These are phyloP conservation scores for Cryptococcus sp. DNA, from an alignment of 1,284 basidiomycete genomes.

Conservation along the genomic window DNA sequence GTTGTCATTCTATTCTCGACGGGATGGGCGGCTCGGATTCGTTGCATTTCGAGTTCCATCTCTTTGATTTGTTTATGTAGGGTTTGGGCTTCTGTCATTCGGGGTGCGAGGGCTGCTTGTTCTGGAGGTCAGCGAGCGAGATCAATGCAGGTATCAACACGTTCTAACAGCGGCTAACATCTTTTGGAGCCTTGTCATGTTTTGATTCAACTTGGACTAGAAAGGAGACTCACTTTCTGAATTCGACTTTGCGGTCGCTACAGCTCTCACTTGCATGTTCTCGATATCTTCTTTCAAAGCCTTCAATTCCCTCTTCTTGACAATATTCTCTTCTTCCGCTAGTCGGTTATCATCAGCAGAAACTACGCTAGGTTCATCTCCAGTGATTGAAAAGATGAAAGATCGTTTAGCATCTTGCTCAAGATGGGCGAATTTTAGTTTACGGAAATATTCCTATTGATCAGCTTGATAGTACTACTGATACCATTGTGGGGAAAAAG, in stretches of 20 bases:
- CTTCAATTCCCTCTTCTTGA: conserved; percentile 64
- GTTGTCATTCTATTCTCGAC: conserved; percentile 63
- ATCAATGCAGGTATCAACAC: too few relatives aligned
- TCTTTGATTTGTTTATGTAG: conserved; percentile 72
- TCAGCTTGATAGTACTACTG: neutral
- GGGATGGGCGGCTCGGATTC: conserved; percentile 71
- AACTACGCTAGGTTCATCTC: conserved; percentile 67
- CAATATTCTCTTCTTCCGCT: conserved; percentile 35
- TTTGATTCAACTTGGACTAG: neutral
- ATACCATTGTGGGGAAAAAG: too few relatives aligned
- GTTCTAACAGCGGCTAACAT: neutral
- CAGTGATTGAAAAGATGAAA: conserved; percentile 76
- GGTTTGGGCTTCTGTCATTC: conserved; percentile 56
- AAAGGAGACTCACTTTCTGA: conserved; percentile 26
- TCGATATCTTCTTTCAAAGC: conserved; percentile 59
- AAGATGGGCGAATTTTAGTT: conserved; percentile 77
- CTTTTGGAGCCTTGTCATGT: too few relatives aligned
- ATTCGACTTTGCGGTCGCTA: conserved; percentile 36
- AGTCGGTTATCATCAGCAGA: conserved; percentile 68
- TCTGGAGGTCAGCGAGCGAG: conserved; percentile 16
- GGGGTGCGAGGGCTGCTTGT: conserved; percentile 22
- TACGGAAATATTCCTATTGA: conserved; percentile 65
- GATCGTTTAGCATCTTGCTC: conserved; percentile 82
- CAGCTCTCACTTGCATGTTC: conserved; percentile 60
- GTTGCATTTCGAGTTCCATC: conserved; percentile 67